Percentiles rank a stretch among this genome's conserved stretches.
Evolutionary conservation across 2,329 filamentous ascomycete genomes (phyloP).

Genomic region (Didymella segeticola): DNA sequence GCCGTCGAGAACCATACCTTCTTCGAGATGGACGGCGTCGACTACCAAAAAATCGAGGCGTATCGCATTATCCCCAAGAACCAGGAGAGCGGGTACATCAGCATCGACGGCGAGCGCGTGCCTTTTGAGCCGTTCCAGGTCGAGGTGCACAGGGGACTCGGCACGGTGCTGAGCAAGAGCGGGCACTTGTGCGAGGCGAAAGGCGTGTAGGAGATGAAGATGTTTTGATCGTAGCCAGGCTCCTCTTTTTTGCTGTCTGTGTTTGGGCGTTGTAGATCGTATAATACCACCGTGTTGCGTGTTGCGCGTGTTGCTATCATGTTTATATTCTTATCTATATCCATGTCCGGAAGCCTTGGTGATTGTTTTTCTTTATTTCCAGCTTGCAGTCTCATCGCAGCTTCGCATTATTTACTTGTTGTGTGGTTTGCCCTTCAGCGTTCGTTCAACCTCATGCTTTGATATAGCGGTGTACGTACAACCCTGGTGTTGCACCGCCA

Average conservation of each 20-base stretch:
- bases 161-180: slow-evolving; percentile 80
- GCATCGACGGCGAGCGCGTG: slow-evolving; percentile 88
- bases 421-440: too few relatives aligned
- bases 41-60: slow-evolving; percentile 84
- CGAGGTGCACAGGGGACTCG: slow-evolving; percentile 83
- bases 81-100: slow-evolving; percentile 75
- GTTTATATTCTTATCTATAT: not conserved
- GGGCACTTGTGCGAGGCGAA: slow-evolving; percentile 73
- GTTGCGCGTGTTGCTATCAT: not conserved
- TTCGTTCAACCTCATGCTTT: too few relatives aligned
- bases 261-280: slow-evolving; percentile 1
- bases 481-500: not conserved
- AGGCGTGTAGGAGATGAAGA: slow-evolving; percentile 34
- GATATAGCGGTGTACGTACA: too few relatives aligned
- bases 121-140: slow-evolving; percentile 91
- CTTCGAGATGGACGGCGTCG: slow-evolving; percentile 79
- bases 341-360: too few relatives aligned
- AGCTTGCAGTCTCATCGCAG: too few relatives aligned
- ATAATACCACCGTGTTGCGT: slow-evolving; percentile 3
- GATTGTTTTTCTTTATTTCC: too few relatives aligned
- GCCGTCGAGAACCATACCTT: slow-evolving; percentile 75
- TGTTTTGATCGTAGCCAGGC: too few relatives aligned
- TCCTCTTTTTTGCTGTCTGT: not conserved
- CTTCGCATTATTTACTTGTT: too few relatives aligned
- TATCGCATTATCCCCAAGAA: slow-evolving; percentile 82